A percentile compares a stretch with the other conserved stretches of the same genome.
Evolutionary conservation across 2,329 filamentous ascomycete genomes (phyloP).

Genomic region (Onygenales sp.): DNA sequence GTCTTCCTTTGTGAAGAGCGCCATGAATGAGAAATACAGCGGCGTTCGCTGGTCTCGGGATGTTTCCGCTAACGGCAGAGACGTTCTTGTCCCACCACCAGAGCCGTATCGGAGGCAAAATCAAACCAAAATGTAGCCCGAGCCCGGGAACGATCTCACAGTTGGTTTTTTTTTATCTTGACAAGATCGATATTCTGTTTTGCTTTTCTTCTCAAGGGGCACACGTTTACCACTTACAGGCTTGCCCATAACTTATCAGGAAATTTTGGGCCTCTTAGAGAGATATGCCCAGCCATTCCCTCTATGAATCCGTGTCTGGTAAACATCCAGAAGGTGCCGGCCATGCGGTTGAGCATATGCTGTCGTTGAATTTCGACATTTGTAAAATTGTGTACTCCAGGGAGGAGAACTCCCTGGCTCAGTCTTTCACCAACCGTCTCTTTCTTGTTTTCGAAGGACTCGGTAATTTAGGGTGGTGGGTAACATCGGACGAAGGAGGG

Average conservation of each 20-base stretch:
- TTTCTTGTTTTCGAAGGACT: too few species aligned
- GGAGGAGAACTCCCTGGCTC: background rate
- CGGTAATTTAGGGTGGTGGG: too few species aligned
- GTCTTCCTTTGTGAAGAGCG: slow-evolving; percentile 36
- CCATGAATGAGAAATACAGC: slow-evolving; percentile 40
- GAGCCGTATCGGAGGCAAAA: slow-evolving; percentile 39
- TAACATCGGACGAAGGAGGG: too few species aligned
- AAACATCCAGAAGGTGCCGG: slow-evolving; percentile 15
- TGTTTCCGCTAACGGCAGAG: slow-evolving; percentile 30
- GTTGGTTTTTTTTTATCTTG: slow-evolving; percentile 24
- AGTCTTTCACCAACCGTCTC: too few species aligned
- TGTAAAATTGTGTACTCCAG: background rate
- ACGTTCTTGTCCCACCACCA: slow-evolving; percentile 31
- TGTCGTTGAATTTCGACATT: background rate
- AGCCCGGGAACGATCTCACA: slow-evolving; percentile 14
- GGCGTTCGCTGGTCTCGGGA: slow-evolving; percentile 31
- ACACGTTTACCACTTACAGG: slow-evolving; percentile 11
- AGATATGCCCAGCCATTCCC: slow-evolving; percentile 11
- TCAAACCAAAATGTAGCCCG: slow-evolving; percentile 28
- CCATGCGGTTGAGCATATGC: slow-evolving; percentile 9
- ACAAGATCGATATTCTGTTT: background rate
- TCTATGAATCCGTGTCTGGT: slow-evolving; percentile 14
- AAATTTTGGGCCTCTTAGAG: slow-evolving; percentile 14
- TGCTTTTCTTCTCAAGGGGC: background rate
- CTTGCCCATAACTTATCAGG: slow-evolving; percentile 18